Evolutionary conservation across 805 yeast genomes (phyloP), one percentile per base, ranked within the genome.

Genomic region (Hanseniaspora occidentalis): DNA sequence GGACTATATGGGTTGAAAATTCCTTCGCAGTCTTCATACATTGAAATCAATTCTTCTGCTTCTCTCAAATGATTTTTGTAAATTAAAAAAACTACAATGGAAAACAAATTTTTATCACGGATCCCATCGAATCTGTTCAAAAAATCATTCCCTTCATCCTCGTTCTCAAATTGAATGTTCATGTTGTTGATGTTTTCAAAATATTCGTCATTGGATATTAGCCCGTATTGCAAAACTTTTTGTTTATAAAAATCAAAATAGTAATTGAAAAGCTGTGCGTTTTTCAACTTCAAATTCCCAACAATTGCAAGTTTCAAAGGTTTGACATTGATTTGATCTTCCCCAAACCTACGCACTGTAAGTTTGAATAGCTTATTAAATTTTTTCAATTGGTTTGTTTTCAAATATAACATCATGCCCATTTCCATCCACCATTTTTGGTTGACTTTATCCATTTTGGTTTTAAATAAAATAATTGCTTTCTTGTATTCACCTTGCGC

Each of bases 351-450:
- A 0, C 47, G 40, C 31, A 53, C 47, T 2, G 65, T 58, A 6
- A 52, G 47, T 1, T 42, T 24, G 3, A 66, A 57, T 2, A 64
- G 35, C 2, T 46, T 47, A 33, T 66, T 66, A 19, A 73, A 72
- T n/a, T 50, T 48, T 4, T 45, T 53, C 4, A 65, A 40, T 24
- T 60, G 51, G 13, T 55, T 56, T n/a, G 51, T 48, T 6, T 58
- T 53, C 25, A 73, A 45, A 36, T 63, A 57, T 5, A 69, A 57
- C 43, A 58, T 60, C 41, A 66, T 55, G n/a, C 76, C 73, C 19
- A 67, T 42, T 38, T 73, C 78, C 43, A 58, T 56, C 79, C 79
- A 73, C 64, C 75, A 73, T 40, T 75, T 52, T 43, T 70, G 65
- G 23, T 66, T 63, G 5, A 58, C 50, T 24, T 64, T 64, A 2